phyloP scores from a whole-genome alignment of 441 rosid species.

The Gossypium gossypioides region DNA sequence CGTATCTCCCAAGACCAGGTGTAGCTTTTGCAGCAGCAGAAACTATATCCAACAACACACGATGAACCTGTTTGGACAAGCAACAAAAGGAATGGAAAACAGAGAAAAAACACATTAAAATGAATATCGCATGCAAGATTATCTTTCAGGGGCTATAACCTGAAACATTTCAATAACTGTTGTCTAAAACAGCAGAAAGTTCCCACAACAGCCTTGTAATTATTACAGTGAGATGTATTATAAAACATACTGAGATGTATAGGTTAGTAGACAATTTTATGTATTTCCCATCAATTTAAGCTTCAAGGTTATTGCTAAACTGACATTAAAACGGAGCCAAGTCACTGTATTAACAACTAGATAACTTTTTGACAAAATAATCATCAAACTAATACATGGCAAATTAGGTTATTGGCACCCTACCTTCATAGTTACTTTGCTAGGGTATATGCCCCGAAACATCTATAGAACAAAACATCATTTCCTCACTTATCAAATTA shows the following conservation, averaged over 20 bases:
- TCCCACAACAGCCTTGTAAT: neutral
- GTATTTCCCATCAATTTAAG: neutral
- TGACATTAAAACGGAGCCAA: too few relatives aligned
- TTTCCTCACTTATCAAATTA: neutral
- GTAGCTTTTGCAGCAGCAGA: conserved; percentile 81
- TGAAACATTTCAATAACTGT: neutral
- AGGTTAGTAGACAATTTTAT: neutral
- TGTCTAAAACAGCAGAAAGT: neutral
- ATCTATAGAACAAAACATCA: neutral
- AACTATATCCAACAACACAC: conserved; percentile 78
- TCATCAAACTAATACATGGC: neutral
- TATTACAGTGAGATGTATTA: neutral
- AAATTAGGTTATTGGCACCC: neutral
- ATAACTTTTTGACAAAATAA: neutral
- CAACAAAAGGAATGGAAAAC: conserved; percentile 6
- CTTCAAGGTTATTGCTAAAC: neutral
- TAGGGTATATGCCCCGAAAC: neutral
- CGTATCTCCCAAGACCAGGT: conserved; percentile 94
- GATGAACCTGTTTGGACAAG: conserved; percentile 57
- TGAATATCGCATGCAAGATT: neutral
- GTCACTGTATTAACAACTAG: neutral
- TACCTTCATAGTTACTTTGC: neutral
- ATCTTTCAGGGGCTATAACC: neutral
- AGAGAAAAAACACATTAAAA: conserved; percentile 3
- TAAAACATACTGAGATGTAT: neutral